Evolutionary conservation across 2,329 filamentous ascomycete species (phyloP).

Genomic region (Tolypocladium tropicale): DNA sequence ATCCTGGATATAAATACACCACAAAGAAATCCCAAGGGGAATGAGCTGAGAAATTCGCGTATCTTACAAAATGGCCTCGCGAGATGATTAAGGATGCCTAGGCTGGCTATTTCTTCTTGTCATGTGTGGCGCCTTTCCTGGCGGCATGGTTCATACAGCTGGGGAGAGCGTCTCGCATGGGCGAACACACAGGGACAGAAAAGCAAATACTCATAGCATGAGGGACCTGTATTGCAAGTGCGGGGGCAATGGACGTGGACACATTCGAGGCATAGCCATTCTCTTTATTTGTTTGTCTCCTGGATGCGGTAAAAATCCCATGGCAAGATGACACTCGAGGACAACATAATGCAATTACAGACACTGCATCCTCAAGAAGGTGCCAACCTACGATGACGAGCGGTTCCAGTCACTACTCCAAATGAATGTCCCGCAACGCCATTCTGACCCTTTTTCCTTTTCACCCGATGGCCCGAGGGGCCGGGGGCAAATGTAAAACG

Average conservation of each 20-base stretch:
- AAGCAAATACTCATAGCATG: accelerated
- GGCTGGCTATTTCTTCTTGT: background rate
- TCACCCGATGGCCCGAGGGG: slow-evolving; percentile 78
- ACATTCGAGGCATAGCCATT: background rate
- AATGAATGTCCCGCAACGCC: slow-evolving; percentile 81
- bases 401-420: slow-evolving; percentile 51
- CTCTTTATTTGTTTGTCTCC: background rate
- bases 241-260: background rate
- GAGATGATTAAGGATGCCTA: background rate
- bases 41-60: background rate
- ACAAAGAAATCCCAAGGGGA: slow-evolving; percentile 4
- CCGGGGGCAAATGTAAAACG: slow-evolving; percentile 54
- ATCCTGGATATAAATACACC: slow-evolving; percentile 17
- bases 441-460: slow-evolving; percentile 75
- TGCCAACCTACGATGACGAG: slow-evolving; percentile 4
- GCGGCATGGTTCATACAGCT: background rate
- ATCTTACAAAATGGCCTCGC: background rate
- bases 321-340: background rate
- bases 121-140: background rate
- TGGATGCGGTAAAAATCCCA: background rate
- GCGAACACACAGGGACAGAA: background rate
- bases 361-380: background rate
- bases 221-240: background rate
- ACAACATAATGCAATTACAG: background rate
- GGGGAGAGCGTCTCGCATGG: background rate